Base-by-base conservation (phyloP, 768 basidiomycete genomes). In the Xerocomus brunneocitrinus region DNA sequence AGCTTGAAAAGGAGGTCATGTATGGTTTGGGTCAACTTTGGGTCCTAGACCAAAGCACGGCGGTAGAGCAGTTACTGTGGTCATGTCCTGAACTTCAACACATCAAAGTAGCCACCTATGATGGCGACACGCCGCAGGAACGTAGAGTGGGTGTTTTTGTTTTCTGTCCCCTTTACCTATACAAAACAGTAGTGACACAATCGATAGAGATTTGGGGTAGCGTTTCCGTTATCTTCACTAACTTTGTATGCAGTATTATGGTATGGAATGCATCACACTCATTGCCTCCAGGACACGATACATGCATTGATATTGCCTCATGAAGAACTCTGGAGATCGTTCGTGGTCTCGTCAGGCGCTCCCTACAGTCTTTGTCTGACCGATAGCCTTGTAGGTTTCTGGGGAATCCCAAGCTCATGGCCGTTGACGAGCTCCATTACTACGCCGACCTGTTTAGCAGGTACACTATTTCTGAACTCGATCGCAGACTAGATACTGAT, bases 391-490 rank as follows among this genome's bases (percentile, higher is more conserved):
- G 8, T 51, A 91, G 88, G 32, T 93, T 92, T 62, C 67, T 95
- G 47, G 82, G 83, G 62, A 83, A 85, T 59, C 72, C 93, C 57
- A 87, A 80, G 69, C 72, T 92, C 13, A 75, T 95, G 50, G 91
- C 81, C 1, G 84, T 93, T 2, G 89, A 94, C 62, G 92, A 95
- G 64, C 65, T 95, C 34, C 92, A 95, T 67, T 93, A 90, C 63
- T 95, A 95, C 62, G 77, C 82, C 2, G 85, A 87, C 36, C 70
- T 87, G 10, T 78, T 94, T 48, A 92, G 91, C 57, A 91, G 88
- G 89, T 87, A 58, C 24, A 58, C 3, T 16, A 14, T 38, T 49
- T 50, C 25, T 10, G 32, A 32, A 30, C 19, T 0, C 12, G 36
- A 4, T 31, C 28, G 25, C 7, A 28, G 4, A 24, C 30, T 48